A percentile compares a stretch with the other conserved stretches of the same genome.
These are phyloP conservation scores for Raddia distichophylla DNA, from an alignment of 176 grass and related monocot genomes.

Conservation along the genomic window DNA sequence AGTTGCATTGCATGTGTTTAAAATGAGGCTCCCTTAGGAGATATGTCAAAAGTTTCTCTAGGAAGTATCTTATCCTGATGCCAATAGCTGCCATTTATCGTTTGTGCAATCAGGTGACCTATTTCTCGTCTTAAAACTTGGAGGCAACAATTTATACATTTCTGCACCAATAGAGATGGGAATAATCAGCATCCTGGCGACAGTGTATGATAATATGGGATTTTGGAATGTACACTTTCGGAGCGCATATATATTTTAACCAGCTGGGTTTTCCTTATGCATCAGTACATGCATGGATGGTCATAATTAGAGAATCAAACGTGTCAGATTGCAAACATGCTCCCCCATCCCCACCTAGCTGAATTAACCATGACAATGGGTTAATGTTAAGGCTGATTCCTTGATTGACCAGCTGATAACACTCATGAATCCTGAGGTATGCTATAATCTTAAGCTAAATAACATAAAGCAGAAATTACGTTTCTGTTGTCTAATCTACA, in stretches of 20 bases:
- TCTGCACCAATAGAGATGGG: slow-evolving; percentile 18
- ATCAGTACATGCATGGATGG: neutral
- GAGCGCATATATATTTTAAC: neutral
- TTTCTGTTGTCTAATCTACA: neutral
- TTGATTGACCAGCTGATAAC: neutral
- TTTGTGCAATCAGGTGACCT: slow-evolving; percentile 38
- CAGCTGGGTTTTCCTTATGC: neutral
- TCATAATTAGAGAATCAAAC: neutral
- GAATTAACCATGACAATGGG: neutral
- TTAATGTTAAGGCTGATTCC: neutral
- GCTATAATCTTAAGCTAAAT: neutral
- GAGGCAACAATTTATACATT: slow-evolving; percentile 45
- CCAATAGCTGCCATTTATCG: slow-evolving; percentile 50
- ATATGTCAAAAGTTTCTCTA: slow-evolving; percentile 44
- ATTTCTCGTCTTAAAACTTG: slow-evolving; percentile 45
- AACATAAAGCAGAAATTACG: neutral
- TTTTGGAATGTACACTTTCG: neutral
- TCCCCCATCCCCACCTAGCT: neutral
- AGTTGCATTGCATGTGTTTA: slow-evolving; percentile 42
- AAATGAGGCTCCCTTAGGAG: slow-evolving; percentile 45
- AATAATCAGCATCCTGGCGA: neutral
- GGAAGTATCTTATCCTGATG: slow-evolving; percentile 49
- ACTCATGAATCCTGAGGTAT: neutral
- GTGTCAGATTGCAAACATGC: neutral
- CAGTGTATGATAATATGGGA: neutral